Evolutionary conservation across 805 yeast genomes (phyloP).

Genomic region (Nakazawaea molendinolei): DNA sequence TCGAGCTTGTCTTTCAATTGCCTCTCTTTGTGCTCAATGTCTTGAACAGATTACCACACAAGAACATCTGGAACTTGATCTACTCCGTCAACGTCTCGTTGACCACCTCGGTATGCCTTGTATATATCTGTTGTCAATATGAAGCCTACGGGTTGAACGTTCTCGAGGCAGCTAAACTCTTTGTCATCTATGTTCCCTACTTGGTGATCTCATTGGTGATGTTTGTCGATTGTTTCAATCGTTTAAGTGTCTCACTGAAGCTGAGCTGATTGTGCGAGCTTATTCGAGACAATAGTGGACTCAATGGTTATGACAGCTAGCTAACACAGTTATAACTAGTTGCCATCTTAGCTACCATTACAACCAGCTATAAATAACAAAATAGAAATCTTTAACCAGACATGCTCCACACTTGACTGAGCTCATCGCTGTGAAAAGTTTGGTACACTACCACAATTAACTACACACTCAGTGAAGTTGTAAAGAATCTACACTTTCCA

Average conservation of each 20-base stretch:
- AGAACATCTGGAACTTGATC: conserved; percentile 34
- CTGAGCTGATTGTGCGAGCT: too few relatives aligned
- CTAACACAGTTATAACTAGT: too few relatives aligned
- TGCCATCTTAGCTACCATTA: too few relatives aligned
- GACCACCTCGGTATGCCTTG: conserved; percentile 70
- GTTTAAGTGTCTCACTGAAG: conserved; percentile 9
- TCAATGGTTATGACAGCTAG: too few relatives aligned
- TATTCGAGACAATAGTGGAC: too few relatives aligned
- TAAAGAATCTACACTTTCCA: too few relatives aligned
- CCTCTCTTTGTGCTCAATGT: conserved; percentile 61
- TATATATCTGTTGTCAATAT: conserved; percentile 32
- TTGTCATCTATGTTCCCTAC: conserved; percentile 63
- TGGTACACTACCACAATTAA: too few relatives aligned
- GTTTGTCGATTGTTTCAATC: conserved; percentile 36
- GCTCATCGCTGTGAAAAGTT: too few relatives aligned
- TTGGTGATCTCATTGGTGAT: conserved; percentile 56
- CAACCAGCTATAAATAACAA: too few relatives aligned
- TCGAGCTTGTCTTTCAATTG: conserved; percentile 71
- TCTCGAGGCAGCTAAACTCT: conserved; percentile 34
- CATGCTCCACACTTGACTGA: too few relatives aligned
- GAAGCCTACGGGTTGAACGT: conserved; percentile 33
- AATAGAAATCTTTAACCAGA: too few relatives aligned
- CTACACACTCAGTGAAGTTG: too few relatives aligned
- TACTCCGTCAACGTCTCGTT: conserved; percentile 82
- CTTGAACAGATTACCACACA: conserved; percentile 13